Evolutionary conservation across 176 grass and related monocot species (phyloP).

Genomic region (Musa itinerans): DNA sequence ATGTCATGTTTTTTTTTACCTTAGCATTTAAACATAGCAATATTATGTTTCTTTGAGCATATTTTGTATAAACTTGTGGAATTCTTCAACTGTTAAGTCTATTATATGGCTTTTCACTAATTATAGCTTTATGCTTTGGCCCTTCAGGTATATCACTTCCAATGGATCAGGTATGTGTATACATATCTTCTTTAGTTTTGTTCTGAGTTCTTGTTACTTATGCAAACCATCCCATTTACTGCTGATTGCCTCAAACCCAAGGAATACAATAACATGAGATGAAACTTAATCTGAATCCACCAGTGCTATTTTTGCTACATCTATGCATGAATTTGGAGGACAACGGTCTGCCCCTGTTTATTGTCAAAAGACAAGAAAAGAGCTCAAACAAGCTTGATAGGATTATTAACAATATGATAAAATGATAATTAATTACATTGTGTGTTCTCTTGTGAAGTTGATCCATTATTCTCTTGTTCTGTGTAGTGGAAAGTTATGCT

Average conservation of each 20-base stretch:
- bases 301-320: too few species aligned
- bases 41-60: too few species aligned
- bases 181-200: not conserved
- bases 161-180: conserved; percentile 47
- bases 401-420: not conserved
- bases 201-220: not conserved
- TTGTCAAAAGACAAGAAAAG: not conserved
- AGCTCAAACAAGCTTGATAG: not conserved
- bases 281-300: too few species aligned
- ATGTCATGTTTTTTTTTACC: too few species aligned
- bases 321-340: not conserved
- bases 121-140: conserved; percentile 5
- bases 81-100: not conserved
- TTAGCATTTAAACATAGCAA: too few species aligned
- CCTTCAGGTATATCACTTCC: conserved; percentile 52
- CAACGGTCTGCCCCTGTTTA: not conserved
- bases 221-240: not conserved
- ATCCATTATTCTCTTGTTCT: not conserved
- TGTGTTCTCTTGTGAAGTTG: not conserved
- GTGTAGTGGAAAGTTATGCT: conserved; percentile 37
- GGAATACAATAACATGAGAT: too few species aligned
- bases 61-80: not conserved
- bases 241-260: not conserved
- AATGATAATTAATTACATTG: not conserved
- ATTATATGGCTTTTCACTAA: not conserved